Conservation (phyloP, 106 monocot species). For the Phalaenopsis aphrodite region DNA sequence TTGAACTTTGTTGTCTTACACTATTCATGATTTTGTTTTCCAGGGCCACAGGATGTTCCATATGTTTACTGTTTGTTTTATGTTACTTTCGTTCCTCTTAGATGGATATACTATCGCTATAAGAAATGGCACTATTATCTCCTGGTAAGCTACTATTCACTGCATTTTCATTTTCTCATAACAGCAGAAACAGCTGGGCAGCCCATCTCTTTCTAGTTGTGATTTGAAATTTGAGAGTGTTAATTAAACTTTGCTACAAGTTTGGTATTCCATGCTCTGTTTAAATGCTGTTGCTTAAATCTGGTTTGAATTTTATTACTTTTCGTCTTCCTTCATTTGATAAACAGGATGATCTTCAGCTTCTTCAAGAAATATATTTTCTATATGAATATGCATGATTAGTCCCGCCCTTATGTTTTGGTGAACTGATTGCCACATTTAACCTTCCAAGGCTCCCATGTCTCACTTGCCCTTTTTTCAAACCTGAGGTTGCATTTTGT, state of each 20-base stretch:
- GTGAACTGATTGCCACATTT: too few relatives aligned
- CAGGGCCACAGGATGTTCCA: conserved; percentile 93
- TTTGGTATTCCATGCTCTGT: neutral
- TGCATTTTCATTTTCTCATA: neutral
- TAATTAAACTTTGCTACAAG: neutral
- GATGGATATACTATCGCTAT: conserved; percentile 98
- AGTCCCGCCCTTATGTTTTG: too few relatives aligned
- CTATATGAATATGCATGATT: neutral
- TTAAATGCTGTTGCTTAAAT: neutral
- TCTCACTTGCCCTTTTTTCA: too few relatives aligned
- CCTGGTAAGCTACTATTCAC: conserved; percentile 51
- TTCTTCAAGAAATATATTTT: neutral
- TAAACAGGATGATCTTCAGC: neutral
- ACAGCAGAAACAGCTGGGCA: neutral
- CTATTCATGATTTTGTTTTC: conserved; percentile 8
- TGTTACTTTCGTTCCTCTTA: conserved; percentile 82
- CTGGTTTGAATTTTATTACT: neutral
- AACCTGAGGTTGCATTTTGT: too few relatives aligned
- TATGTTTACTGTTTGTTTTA: conserved; percentile 91
- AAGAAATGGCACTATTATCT: conserved; percentile 99
- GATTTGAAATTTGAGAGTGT: neutral
- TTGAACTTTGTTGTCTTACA: neutral
- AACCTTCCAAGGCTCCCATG: too few relatives aligned
- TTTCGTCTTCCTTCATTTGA: neutral
- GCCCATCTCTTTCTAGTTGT: neutral